phyloP scores from a whole-genome alignment of 305 asterid species.

The Fraxinus angustifolia region DNA sequence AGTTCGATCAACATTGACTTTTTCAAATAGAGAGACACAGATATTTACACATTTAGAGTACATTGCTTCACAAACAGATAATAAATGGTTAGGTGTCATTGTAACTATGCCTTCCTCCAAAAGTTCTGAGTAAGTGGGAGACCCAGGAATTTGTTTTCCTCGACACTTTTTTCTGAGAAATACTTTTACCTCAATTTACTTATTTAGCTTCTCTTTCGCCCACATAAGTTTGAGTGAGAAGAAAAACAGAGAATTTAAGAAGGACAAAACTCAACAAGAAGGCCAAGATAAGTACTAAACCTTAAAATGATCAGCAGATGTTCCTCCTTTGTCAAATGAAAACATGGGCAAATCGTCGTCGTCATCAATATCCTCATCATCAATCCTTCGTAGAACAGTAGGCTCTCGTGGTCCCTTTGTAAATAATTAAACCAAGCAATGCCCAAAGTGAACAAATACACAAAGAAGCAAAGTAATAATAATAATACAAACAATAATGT shows the following conservation, averaged over 20 bases:
- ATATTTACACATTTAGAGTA: neutral
- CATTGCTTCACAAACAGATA: neutral
- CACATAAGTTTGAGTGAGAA: neutral
- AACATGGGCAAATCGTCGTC: constrained; percentile 28
- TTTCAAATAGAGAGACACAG: neutral
- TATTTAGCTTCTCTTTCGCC: neutral
- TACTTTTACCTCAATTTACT: neutral
- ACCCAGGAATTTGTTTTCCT: neutral
- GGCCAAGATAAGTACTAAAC: constrained; percentile 24
- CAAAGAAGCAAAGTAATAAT: neutral
- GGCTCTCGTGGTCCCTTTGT: constrained; percentile 47
- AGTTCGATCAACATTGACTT: neutral
- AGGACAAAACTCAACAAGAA: neutral
- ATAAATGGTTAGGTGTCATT: neutral
- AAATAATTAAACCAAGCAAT: constrained; percentile 2
- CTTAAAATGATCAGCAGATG: constrained; percentile 34
- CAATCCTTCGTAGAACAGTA: constrained; percentile 42
- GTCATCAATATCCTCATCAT: constrained; percentile 56
- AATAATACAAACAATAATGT: neutral
- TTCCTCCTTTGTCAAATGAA: constrained; percentile 20
- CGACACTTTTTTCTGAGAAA: neutral
- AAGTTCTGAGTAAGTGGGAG: neutral
- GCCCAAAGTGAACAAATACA: neutral
- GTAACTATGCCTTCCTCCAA: neutral
- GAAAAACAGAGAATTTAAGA: neutral